phyloP scores from a whole-genome alignment of 441 rosid genomes.

The Erodium texanum region DNA sequence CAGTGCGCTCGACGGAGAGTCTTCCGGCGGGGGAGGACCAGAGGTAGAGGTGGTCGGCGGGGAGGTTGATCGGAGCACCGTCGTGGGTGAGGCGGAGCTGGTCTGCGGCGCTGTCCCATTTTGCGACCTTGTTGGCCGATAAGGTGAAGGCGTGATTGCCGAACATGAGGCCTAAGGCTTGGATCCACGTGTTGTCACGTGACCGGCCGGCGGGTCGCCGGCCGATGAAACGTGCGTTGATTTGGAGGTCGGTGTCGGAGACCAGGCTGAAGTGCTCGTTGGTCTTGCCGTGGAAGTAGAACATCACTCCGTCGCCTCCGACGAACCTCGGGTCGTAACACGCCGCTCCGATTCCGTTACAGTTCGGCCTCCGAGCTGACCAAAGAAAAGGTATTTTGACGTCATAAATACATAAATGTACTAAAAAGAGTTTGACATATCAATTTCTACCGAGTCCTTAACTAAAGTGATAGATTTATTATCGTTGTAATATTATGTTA shows the following conservation, averaged over 20 bases:
- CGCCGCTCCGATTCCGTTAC: slow-evolving; percentile 51
- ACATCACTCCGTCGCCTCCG: slow-evolving; percentile 57
- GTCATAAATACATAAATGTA: too few species aligned
- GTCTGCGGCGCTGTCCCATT: slow-evolving; percentile 46
- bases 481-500: too few species aligned
- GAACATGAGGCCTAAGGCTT: slow-evolving; percentile 63
- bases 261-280: slow-evolving; percentile 56
- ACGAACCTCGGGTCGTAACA: slow-evolving; percentile 64
- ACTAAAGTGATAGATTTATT: too few species aligned
- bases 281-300: slow-evolving; percentile 64
- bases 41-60: slow-evolving; percentile 27
- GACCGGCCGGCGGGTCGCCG: slow-evolving; percentile 47
- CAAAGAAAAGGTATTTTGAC: background rate
- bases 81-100: slow-evolving; percentile 47
- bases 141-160: slow-evolving; percentile 45
- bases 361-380: slow-evolving; percentile 40
- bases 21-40: slow-evolving; percentile 23
- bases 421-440: too few species aligned
- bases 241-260: slow-evolving; percentile 49
- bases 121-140: slow-evolving; percentile 42
- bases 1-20: slow-evolving; percentile 43
- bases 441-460: too few species aligned
- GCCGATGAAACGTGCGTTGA: slow-evolving; percentile 66
- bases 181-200: slow-evolving; percentile 81
- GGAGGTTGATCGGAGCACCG: slow-evolving; percentile 35